A percentile compares a stretch with the other conserved stretches of the same genome.
Evolutionary conservation across 2,329 filamentous ascomycete genomes (phyloP).

Genomic region (Colletotrichum spaethianum): DNA sequence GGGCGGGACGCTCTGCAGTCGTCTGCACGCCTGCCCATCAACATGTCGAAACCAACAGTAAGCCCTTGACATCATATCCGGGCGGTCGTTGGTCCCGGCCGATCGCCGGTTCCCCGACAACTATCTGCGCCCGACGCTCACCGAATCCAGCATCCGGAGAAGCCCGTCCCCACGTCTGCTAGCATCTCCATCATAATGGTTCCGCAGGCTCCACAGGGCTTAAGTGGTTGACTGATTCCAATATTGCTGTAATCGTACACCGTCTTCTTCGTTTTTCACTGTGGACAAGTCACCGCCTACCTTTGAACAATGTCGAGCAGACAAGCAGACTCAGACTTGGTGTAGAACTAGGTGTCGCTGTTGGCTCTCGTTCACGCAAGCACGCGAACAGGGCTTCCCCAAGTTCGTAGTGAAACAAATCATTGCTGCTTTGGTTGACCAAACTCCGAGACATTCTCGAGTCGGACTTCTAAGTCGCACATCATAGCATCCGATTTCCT

Average conservation of each 20-base stretch:
- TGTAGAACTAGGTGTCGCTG: no score
- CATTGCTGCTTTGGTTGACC: background rate
- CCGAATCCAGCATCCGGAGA: slow-evolving; percentile 14
- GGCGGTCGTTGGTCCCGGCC: background rate
- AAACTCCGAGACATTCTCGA: background rate
- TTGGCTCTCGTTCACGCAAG: no score
- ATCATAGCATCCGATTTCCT: background rate
- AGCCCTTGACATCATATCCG: slow-evolving; percentile 22
- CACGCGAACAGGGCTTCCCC: no score
- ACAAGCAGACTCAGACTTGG: background rate
- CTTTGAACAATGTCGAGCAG: background rate
- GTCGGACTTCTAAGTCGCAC: background rate
- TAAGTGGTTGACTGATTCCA: background rate
- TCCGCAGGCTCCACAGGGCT: background rate
- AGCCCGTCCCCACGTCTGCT: slow-evolving; percentile 16
- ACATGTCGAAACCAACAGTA: background rate
- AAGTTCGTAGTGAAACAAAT: no score
- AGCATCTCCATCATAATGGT: background rate
- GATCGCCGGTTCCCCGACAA: slow-evolving; percentile 2
- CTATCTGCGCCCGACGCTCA: background rate
- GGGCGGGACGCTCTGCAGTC: background rate
- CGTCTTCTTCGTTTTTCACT: background rate
- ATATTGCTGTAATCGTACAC: background rate
- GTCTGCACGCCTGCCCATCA: background rate
- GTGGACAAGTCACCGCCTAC: slow-evolving; percentile 15